Base-by-base conservation (phyloP, 805 yeast species). In the Schwanniomyces polymorphus region DNA sequence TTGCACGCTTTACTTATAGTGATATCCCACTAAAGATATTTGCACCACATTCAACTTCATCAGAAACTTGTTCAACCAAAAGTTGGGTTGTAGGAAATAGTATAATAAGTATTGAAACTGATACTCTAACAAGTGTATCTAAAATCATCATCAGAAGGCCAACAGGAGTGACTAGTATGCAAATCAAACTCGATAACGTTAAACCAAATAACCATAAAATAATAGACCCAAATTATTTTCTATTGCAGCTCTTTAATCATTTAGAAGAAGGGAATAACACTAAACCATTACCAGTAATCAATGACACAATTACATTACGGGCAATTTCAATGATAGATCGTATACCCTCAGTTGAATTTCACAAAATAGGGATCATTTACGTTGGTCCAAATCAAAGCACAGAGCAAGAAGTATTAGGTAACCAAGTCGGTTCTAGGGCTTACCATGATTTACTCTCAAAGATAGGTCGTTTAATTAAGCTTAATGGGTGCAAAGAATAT, bases 321-420 rank as follows among this genome's bases (percentile, higher is more conserved):
- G 87, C 91, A 0, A 59, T 90, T 16, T 62, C 76, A 5, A 74
- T 82, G 14, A 72, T 90, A 48, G 96, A 89, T 56, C 67, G 91
- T 14, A 81, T 87, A 1, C 95, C 97, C 0, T 82, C 85, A 6
- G 86, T 86, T 4, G 87, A 85, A 40, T 85, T 84, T 55, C 89
- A 85, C 62, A 90, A 89, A 60, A 78, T 86, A 34, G 97, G 97
- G 1, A 69, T 90, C 17, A 57, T 90, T 17, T 90, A 89, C 60
- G 80, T 89, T 54, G 92, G 82, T 0, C 83, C 81, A 0, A 79
- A 80, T 8, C 97, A 90, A 60, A 60, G 60, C 1, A 67, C 69
- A 0, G 97, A 90, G 59, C 58, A 58, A 0, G 88, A 86, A 43
- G 84, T 90, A 23, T 66, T 90, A 41, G 65, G 77, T 10, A 90